These are phyloP conservation scores for Trichosporon asahii DNA, from an alignment of 1,284 basidiomycete species.

Conservation along the genomic window DNA sequence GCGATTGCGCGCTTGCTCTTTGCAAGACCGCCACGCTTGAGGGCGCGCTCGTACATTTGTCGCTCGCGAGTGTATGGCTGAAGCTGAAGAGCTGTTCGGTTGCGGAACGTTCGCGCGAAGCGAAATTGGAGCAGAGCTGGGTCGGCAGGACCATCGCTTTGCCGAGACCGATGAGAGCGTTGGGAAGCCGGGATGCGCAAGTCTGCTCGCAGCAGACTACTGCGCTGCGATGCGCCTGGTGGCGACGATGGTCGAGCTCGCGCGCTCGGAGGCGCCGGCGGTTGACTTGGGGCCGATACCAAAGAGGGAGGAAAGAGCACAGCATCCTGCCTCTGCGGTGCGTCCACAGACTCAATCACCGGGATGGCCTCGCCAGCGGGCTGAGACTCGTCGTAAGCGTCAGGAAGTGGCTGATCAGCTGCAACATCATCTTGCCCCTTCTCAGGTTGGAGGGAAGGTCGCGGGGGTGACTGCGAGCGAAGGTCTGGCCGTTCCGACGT, in stretches of 20 bases:
- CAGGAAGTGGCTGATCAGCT: not conserved
- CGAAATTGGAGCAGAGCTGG: slow-evolving; percentile 44
- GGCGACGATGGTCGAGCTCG: slow-evolving; percentile 1
- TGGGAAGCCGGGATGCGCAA: slow-evolving; percentile 1
- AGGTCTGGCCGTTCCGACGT: not conserved
- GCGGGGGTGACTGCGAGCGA: no score
- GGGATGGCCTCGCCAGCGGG: no score
- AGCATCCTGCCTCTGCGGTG: no score
- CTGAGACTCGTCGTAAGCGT: not conserved
- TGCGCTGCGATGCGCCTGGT: not conserved
- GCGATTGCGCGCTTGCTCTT: slow-evolving; percentile 27
- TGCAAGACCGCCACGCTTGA: slow-evolving; percentile 43
- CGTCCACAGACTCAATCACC: no score
- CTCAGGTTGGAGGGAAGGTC: not conserved
- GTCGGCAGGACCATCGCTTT: slow-evolving; percentile 23
- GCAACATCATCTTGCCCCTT: not conserved
- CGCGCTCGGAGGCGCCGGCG: not conserved
- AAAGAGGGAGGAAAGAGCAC: not conserved
- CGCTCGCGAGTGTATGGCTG: slow-evolving; percentile 51
- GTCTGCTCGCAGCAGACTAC: not conserved
- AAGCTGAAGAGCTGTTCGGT: slow-evolving; percentile 48
- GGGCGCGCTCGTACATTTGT: slow-evolving; percentile 42
- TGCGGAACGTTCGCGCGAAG: slow-evolving; percentile 46
- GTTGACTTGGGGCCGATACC: not conserved
- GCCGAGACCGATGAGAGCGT: not conserved